phyloP scores from a whole-genome alignment of 306 rosid genomes.

The Macrotyloma uniflorum region DNA sequence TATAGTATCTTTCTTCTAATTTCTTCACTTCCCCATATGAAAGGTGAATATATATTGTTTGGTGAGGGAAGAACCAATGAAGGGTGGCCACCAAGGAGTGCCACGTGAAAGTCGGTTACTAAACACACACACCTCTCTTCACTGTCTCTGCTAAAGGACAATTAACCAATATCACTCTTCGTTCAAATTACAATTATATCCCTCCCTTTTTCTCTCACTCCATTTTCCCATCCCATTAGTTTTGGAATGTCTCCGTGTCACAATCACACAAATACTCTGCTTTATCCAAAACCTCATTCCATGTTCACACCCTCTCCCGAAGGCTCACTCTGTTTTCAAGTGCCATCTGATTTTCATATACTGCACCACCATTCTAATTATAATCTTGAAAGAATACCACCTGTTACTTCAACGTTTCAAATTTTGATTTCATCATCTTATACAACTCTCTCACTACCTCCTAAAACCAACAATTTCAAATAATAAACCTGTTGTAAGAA shows the following conservation, averaged over 20 bases:
- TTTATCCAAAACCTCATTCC: not conserved
- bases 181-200: not conserved
- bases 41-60: too few species aligned
- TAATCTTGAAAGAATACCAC: not conserved
- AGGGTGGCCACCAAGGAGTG: not conserved
- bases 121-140: not conserved
- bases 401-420: not conserved
- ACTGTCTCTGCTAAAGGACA: not conserved
- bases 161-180: not conserved
- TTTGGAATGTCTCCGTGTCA: not conserved
- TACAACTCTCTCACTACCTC: too few species aligned
- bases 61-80: not conserved
- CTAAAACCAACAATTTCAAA: too few species aligned
- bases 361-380: not conserved
- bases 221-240: not conserved
- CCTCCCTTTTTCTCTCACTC: not conserved
- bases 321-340: conserved; percentile 12
- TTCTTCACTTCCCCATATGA: not conserved
- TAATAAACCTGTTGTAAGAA: too few species aligned
- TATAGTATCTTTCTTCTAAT: too few species aligned
- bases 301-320: not conserved
- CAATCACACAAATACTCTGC: not conserved
- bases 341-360: not conserved
- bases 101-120: not conserved
- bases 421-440: not conserved